These are phyloP conservation scores for Penicillium sp. DNA, from an alignment of 2,329 filamentous ascomycete species.

Conservation along the genomic window DNA sequence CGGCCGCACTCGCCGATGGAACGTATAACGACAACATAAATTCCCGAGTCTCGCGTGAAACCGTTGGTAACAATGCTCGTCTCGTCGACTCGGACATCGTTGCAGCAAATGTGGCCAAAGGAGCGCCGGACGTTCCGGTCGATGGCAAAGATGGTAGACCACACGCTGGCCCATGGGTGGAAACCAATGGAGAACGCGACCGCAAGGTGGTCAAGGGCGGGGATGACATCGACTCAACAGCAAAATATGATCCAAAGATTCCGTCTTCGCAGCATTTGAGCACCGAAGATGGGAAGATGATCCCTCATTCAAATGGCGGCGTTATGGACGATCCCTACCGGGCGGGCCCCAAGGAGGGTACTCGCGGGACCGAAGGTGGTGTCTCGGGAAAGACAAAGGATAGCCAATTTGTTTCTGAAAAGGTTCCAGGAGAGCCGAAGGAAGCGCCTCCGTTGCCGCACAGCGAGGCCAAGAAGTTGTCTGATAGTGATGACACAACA, in stretches of 20 bases:
- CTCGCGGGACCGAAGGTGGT: constrained; percentile 83
- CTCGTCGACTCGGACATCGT: constrained; percentile 20
- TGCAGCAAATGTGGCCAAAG: constrained; percentile 39
- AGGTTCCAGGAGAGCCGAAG: constrained; percentile 80
- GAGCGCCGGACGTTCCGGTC: constrained; percentile 80
- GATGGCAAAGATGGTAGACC: constrained; percentile 94
- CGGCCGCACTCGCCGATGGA: constrained; percentile 26
- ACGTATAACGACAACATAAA: constrained; percentile 18
- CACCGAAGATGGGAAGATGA: constrained; percentile 38
- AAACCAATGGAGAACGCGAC: constrained; percentile 50
- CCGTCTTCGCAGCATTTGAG: constrained; percentile 40
- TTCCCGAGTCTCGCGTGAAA: constrained; percentile 12
- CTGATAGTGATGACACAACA: constrained; percentile 35
- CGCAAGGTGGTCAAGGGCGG: constrained; percentile 41
- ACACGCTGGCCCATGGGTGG: constrained; percentile 75
- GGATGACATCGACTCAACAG: constrained; percentile 36
- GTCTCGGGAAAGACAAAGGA: constrained; percentile 85
- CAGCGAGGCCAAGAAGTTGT: constrained; percentile 72
- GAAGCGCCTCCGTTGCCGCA: constrained; percentile 80
- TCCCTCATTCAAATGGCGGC: constrained; percentile 66
- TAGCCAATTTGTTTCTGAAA: constrained; percentile 68
- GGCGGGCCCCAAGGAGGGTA: constrained; percentile 75
- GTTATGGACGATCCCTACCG: constrained; percentile 91
- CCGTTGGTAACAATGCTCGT: constrained; percentile 11
- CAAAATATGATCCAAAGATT: constrained; percentile 25